A percentile compares a stretch with the other conserved stretches of the same genome.
These are phyloP conservation scores for Cercospora canescens DNA, from an alignment of 2,329 filamentous ascomycete species.

Conservation along the genomic window DNA sequence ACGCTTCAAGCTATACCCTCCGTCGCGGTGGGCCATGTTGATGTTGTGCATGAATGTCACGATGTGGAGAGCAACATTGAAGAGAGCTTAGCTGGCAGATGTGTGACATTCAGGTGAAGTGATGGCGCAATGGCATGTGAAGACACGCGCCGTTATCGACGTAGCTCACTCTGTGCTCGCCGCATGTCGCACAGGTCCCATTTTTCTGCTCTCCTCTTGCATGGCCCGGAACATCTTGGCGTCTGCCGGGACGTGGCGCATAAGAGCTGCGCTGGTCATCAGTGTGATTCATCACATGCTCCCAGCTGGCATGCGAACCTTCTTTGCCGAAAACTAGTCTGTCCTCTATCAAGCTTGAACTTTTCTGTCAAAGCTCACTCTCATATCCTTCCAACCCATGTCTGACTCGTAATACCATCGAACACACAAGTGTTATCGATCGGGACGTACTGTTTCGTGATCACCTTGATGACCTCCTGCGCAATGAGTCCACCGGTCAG, in stretches of 20 bases:
- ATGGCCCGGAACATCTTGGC: background rate
- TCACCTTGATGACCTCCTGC: slow-evolving; percentile 93
- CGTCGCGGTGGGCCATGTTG: background rate
- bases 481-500: slow-evolving; percentile 88
- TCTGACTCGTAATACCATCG: slow-evolving; percentile 60
- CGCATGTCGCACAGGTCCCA: background rate
- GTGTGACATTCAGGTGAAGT: background rate
- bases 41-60: background rate
- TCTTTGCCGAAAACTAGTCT: too few species aligned
- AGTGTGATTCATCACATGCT: background rate
- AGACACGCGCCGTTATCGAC: background rate
- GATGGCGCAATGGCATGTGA: background rate
- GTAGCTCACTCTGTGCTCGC: background rate
- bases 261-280: background rate
- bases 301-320: background rate
- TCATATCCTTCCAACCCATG: slow-evolving; percentile 31
- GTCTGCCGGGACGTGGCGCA: background rate
- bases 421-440: slow-evolving; percentile 65
- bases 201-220: background rate
- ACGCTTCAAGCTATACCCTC: background rate
- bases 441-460: slow-evolving; percentile 68
- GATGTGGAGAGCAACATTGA: background rate
- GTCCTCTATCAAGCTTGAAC: background rate
- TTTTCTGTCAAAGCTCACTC: background rate
- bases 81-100: background rate